These are phyloP conservation scores for Aaosphaeria arxii DNA, from an alignment of 2,329 filamentous ascomycete genomes.

Conservation along the genomic window DNA sequence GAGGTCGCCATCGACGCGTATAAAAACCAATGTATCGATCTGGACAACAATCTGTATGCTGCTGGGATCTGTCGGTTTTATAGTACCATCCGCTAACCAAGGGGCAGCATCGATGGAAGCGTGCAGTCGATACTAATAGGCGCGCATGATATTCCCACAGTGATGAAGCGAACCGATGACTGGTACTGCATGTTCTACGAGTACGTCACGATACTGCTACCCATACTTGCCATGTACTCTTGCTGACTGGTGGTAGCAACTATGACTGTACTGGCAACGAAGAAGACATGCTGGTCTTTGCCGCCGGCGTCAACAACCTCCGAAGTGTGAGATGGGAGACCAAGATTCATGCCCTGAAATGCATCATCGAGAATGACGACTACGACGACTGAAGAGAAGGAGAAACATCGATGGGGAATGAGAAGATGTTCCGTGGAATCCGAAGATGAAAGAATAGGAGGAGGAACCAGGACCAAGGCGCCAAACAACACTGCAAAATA, in stretches of 20 bases:
- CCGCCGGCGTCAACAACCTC: slow-evolving; percentile 32
- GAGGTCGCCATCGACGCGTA: slow-evolving; percentile 30
- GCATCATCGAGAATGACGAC: slow-evolving; percentile 14
- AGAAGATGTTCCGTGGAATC: background rate
- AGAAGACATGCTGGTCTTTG: slow-evolving; percentile 17
- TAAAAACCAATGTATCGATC: slow-evolving; percentile 24
- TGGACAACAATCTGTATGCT: slow-evolving; percentile 32
- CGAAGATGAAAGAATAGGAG: too few relatives aligned
- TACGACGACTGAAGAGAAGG: background rate
- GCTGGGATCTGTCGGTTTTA: background rate
- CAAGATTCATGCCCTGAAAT: slow-evolving; percentile 25
- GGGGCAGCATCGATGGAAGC: slow-evolving; percentile 28
- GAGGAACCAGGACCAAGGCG: too few relatives aligned
- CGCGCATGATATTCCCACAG: slow-evolving; percentile 22
- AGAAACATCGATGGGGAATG: background rate
- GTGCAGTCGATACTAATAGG: slow-evolving; percentile 31
- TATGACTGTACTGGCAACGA: slow-evolving; percentile 23
- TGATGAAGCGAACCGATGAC: slow-evolving; percentile 22
- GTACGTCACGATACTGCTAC: slow-evolving; percentile 14
- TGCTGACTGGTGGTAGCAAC: slow-evolving; percentile 20
- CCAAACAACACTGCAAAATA: too few relatives aligned
- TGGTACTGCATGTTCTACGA: slow-evolving; percentile 36
- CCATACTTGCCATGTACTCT: background rate
- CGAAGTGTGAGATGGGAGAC: slow-evolving; percentile 25
- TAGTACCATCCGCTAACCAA: background rate